A percentile compares a stretch with the other conserved stretches of the same genome.
Evolutionary conservation across 2,329 filamentous ascomycete species (phyloP).

Genomic region (Phialocephala subalpina): DNA sequence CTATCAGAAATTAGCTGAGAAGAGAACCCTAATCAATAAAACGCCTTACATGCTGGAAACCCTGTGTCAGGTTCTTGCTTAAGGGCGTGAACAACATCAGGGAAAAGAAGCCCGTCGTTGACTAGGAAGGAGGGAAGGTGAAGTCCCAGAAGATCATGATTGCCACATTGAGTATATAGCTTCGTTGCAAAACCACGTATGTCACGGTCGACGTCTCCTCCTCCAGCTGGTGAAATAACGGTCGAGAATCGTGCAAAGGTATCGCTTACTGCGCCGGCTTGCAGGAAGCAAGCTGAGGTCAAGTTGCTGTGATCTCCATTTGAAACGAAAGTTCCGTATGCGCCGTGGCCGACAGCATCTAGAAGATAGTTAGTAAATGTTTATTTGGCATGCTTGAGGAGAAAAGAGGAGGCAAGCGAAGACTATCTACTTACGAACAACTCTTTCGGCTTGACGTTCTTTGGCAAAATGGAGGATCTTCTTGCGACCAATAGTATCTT

Average conservation of each 20-base stretch:
- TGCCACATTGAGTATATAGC: constrained; percentile 7
- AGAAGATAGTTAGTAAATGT: not conserved
- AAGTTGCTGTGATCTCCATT: constrained; percentile 6
- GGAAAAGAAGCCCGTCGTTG: not conserved
- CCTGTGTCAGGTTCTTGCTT: constrained; percentile 3
- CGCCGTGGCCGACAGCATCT: not conserved
- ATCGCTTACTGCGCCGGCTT: not conserved
- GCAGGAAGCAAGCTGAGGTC: constrained; percentile 4
- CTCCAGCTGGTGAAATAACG: not conserved
- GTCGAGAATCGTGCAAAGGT: constrained; percentile 5
- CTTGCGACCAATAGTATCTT: constrained; percentile 8
- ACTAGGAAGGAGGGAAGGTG: constrained; percentile 2
- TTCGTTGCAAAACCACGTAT: constrained; percentile 4
- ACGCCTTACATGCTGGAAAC: not conserved
- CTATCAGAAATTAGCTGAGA: constrained; percentile 6
- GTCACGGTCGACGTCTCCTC: constrained; percentile 1
- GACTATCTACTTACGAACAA: not conserved
- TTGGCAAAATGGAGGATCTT: constrained; percentile 1
- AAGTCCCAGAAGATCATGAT: constrained; percentile 1
- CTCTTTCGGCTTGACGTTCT: constrained; percentile 1
- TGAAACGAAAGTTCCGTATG: constrained; percentile 3
- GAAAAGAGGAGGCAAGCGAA: too few species aligned
- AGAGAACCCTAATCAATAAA: not conserved
- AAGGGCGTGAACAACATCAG: constrained; percentile 3
- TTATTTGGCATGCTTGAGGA: not conserved